Evolutionary conservation across 2,329 filamentous ascomycete species (phyloP).

Genomic region (Aspergillus carbonarius): DNA sequence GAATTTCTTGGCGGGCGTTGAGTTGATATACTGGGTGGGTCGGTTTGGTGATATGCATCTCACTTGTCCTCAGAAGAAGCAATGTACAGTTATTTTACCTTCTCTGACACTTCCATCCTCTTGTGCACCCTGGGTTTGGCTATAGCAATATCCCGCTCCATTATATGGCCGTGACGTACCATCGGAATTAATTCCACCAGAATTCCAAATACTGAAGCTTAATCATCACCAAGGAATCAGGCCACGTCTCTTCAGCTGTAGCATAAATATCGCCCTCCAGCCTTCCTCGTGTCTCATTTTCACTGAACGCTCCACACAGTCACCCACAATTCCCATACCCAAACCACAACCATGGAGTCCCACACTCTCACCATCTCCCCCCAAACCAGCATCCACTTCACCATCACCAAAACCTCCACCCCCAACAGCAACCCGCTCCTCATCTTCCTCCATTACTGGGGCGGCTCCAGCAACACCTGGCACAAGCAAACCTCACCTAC

Average conservation of each 20-base stretch:
- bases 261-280: not conserved
- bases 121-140: not conserved
- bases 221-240: not conserved
- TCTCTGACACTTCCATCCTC: not conserved
- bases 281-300: no score
- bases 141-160: not conserved
- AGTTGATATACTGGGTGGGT: not conserved
- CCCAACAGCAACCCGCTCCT: slow-evolving; percentile 15
- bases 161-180: not conserved
- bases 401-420: slow-evolving; percentile 7
- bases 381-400: slow-evolving; percentile 8
- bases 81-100: not conserved
- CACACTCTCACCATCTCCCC: slow-evolving; percentile 4
- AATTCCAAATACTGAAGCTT: not conserved
- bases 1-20: not conserved
- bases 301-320: no score
- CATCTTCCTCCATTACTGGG: slow-evolving; percentile 43
- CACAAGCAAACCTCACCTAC: slow-evolving; percentile 22
- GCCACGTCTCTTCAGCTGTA: not conserved
- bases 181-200: not conserved
- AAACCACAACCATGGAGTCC: not conserved
- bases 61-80: not conserved
- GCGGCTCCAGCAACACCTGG: slow-evolving; percentile 38
- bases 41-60: not conserved
- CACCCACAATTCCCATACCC: no score